Evolutionary conservation across 2,329 filamentous ascomycete species (phyloP), one percentile per base, ranked within the genome.

Genomic region (Xylariaceae sp.): DNA sequence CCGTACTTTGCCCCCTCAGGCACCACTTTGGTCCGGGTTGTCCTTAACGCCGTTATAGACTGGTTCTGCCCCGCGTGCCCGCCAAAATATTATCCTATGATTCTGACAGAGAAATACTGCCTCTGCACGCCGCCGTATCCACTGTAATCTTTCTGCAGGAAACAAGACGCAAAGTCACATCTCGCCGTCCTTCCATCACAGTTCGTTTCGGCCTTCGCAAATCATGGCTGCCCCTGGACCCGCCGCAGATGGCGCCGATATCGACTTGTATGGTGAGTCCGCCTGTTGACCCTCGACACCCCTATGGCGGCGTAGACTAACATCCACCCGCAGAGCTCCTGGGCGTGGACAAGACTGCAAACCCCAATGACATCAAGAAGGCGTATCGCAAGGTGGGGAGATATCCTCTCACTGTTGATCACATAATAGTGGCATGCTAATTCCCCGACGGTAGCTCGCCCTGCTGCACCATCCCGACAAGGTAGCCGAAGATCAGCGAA

Each of bases 401-500:
- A 21, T 31, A 25, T 33, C 29, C 5, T 5, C 33, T 42, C 25
- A 9, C 8, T 11, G 14, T 25, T 11, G 17, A 2, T 10, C 19
- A 26, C 19, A 13, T 18, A 13, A 24, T 36, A 15, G 18, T 21
- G 19, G 25, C 13, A 24, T 27, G 22, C 23, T 32, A 26, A 40
- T 38, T 32, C 35, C n/a, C 28, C n/a, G 24, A 13, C 36, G 19
- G 15, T 49, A 93, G 87, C 81, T 87, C 44, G 88, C 90, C 10
- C 73, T 95, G 34, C 76, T 79, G 57, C 84, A 88, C 55, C 92
- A 98, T 56, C 92, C 92, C 29, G 92, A 98, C 66, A 98, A 98
- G 67, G 92, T 94, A 37, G 71, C 88, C 49, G 86, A 90, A 61
- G 78, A 83, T 18, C 79, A 89, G 55, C 82, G 90, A 48, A 80